Conservation (phyloP, 169 alveolate species). For the Eimeria sp. region DNA sequence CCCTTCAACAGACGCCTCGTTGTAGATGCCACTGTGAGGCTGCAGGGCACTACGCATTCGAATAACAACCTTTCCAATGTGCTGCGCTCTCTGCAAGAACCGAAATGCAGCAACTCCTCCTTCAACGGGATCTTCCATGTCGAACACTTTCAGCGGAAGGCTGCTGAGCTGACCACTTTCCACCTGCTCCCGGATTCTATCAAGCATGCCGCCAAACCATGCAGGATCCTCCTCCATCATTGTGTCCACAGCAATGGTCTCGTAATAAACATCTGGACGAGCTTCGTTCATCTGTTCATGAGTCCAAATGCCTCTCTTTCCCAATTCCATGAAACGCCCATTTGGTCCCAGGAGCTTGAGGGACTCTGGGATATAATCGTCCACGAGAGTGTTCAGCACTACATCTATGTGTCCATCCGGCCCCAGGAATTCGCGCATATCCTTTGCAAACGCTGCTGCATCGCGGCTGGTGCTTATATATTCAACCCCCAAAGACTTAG, state of each 20-base stretch:
- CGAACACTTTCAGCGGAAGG: constrained; percentile 82
- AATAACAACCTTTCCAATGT: constrained; percentile 83
- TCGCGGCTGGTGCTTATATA: constrained; percentile 85
- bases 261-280: constrained; percentile 85
- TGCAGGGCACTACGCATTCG: constrained; percentile 64
- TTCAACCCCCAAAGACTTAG: constrained; percentile 81
- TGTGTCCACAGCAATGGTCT: constrained; percentile 84
- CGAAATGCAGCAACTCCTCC: constrained; percentile 85
- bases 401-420: constrained; percentile 82
- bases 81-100: constrained; percentile 84
- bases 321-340: constrained; percentile 89
- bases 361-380: constrained; percentile 82
- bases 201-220: constrained; percentile 85
- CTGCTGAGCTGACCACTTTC: constrained; percentile 62
- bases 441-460: constrained; percentile 82
- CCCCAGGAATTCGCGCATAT: constrained; percentile 68
- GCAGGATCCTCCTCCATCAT: constrained; percentile 86
- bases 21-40: not conserved
- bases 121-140: constrained; percentile 61
- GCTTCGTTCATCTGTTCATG: constrained; percentile 75
- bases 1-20: not conserved
- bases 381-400: constrained; percentile 86
- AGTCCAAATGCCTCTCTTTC: constrained; percentile 87
- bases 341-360: constrained; percentile 82
- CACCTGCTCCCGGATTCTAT: constrained; percentile 73